A percentile compares a stretch with the other conserved stretches of the same genome.
These are phyloP conservation scores for Blastomyces parvus DNA, from an alignment of 2,329 filamentous ascomycete species.

Conservation along the genomic window DNA sequence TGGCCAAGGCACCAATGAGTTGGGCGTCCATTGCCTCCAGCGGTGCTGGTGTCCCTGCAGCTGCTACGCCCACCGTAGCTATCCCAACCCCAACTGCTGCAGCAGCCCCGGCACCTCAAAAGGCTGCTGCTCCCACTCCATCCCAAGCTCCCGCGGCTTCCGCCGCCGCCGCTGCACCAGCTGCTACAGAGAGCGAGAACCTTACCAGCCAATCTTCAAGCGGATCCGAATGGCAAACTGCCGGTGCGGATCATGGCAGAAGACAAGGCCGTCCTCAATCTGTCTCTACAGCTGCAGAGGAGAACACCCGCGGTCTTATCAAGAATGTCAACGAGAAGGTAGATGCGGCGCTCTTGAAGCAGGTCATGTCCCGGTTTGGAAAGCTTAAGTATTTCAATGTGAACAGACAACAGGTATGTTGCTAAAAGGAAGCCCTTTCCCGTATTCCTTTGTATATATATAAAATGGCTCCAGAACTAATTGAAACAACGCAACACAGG, in stretches of 20 bases:
- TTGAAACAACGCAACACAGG: conserved; percentile 45
- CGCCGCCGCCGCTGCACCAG: conserved; percentile 29
- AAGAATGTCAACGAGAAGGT: conserved; percentile 93
- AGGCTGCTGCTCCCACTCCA: conserved; percentile 26
- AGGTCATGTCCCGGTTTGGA: conserved; percentile 59
- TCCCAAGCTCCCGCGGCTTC: conserved; percentile 27
- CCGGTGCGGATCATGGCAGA: conserved; percentile 66
- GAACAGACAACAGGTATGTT: conserved; percentile 62
- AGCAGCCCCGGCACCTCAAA: conserved; percentile 28
- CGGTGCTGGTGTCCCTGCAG: conserved; percentile 32
- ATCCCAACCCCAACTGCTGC: conserved; percentile 22
- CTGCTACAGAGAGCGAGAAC: conserved; percentile 40
- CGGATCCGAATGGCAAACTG: conserved; percentile 76
- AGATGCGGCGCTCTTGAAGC: conserved; percentile 60
- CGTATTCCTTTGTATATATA: background rate
- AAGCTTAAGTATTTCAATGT: conserved; percentile 56
- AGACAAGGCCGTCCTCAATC: conserved; percentile 68
- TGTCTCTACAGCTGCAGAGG: conserved; percentile 52
- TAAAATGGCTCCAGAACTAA: background rate
- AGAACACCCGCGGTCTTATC: conserved; percentile 77
- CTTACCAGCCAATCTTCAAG: conserved; percentile 73
- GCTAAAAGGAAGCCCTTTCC: background rate
- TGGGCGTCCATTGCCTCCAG: conserved; percentile 54
- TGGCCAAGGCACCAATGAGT: conserved; percentile 49
- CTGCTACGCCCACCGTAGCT: conserved; percentile 25